A percentile compares a stretch with the other conserved stretches of the same genome.
Conservation (phyloP, 257 asterid genomes). For the Gentiana macrophylla region DNA sequence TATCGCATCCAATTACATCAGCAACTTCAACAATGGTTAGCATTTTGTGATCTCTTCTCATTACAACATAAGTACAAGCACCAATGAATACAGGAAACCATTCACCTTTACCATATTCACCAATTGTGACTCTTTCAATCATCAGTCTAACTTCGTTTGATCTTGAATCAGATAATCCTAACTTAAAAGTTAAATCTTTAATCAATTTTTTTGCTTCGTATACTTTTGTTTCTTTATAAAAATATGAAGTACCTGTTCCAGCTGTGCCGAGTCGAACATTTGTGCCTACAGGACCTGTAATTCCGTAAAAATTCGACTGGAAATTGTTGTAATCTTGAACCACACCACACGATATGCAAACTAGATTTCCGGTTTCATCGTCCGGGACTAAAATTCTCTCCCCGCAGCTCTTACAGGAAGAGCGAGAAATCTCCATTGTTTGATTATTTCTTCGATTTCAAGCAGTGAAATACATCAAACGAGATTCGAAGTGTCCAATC, state of each 20-base stretch:
- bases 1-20: constrained; percentile 43
- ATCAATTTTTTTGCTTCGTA: constrained; percentile 44
- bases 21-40: constrained; percentile 47
- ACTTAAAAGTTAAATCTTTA: constrained; percentile 27
- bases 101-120: no score
- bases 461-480: no score
- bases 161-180: constrained; percentile 44
- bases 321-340: constrained; percentile 49
- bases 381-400: no score
- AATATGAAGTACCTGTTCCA: constrained; percentile 35
- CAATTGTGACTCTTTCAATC: constrained; percentile 45
- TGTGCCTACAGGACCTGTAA: no score
- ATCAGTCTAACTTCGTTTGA: constrained; percentile 31
- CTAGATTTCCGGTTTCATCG: constrained; percentile 31
- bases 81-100: no score
- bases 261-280: no score
- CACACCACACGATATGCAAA: constrained; percentile 50
- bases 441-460: no score
- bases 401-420: no score
- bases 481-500: no score
- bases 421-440: constrained; percentile 16
- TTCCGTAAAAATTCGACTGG: no score
- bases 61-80: no score
- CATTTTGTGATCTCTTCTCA: constrained; percentile 31
- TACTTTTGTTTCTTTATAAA: constrained; percentile 42